Conservation (phyloP, 495 filamentous ascomycete genomes). For the Geoglossum glabrum region DNA sequence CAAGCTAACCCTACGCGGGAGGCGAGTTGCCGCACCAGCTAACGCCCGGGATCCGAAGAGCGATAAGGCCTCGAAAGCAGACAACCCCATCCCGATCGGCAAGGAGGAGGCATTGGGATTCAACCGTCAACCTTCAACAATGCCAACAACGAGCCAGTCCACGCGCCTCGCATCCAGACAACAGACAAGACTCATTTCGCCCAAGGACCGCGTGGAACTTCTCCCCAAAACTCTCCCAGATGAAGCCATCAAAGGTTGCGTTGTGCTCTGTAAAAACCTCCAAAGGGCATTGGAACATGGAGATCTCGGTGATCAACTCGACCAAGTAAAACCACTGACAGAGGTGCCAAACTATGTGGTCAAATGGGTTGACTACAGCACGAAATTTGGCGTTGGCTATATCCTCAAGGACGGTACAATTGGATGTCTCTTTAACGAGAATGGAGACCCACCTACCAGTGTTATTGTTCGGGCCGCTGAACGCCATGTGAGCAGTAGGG, state of each 20-base stretch:
- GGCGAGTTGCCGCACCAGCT: background rate
- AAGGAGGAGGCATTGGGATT: background rate
- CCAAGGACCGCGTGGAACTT: conserved; percentile 26
- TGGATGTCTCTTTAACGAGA: conserved; percentile 58
- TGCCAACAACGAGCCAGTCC: background rate
- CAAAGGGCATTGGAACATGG: conserved; percentile 32
- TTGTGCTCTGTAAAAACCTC: conserved; percentile 29
- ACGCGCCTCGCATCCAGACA: background rate
- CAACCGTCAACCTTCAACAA: background rate
- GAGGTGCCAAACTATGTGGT: conserved; percentile 28
- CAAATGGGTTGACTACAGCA: conserved; percentile 92
- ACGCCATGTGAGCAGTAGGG: conserved; percentile 19
- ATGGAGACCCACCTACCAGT: conserved; percentile 38
- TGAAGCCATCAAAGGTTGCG: conserved; percentile 27
- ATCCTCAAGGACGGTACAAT: conserved; percentile 69
- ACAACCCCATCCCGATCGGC: background rate
- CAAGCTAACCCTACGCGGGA: background rate
- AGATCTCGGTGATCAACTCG: background rate
- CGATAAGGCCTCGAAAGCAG: background rate
- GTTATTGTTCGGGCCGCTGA: conserved; percentile 47
- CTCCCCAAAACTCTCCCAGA: conserved; percentile 31
- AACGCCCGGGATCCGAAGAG: background rate
- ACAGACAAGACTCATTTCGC: conserved; percentile 24
- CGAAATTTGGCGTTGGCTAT: conserved; percentile 74
- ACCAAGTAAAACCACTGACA: background rate